Conservation (phyloP, 371 early-diverging fungal species). For the Syncephalastrum contaminatum region DNA sequence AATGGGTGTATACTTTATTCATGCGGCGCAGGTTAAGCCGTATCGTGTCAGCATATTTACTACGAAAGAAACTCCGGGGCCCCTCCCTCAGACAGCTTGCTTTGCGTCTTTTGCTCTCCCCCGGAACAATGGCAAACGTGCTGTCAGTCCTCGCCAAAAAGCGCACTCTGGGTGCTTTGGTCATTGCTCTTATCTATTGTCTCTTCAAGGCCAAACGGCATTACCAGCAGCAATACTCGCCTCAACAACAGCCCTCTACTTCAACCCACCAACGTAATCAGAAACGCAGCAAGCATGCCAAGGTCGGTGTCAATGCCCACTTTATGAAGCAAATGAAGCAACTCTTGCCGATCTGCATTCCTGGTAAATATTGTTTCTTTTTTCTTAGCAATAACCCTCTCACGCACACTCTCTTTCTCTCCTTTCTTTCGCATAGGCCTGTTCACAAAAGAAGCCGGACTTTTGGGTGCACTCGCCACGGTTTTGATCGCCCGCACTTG, state of each 20-base stretch:
- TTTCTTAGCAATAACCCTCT: neutral
- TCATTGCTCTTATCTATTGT: slow-evolving; percentile 39
- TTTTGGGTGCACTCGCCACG: slow-evolving; percentile 62
- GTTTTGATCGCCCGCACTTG: slow-evolving; percentile 72
- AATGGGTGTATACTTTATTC: too few species aligned
- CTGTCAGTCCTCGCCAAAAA: slow-evolving; percentile 34
- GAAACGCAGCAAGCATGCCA: slow-evolving; percentile 14
- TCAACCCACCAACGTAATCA: neutral
- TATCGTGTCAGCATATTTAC: too few species aligned
- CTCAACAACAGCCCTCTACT: slow-evolving; percentile 1
- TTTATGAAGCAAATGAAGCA: slow-evolving; percentile 81
- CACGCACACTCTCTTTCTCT: neutral
- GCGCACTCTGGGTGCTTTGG: slow-evolving; percentile 27
- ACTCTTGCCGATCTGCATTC: slow-evolving; percentile 71
- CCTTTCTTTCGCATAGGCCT: slow-evolving; percentile 34
- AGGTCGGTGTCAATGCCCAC: slow-evolving; percentile 67
- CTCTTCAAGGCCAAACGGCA: slow-evolving; percentile 31
- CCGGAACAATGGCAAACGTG: slow-evolving; percentile 29
- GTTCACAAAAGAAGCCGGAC: slow-evolving; percentile 62
- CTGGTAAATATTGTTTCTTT: slow-evolving; percentile 31
- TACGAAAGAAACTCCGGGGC: too few species aligned
- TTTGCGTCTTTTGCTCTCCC: neutral
- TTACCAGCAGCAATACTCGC: slow-evolving; percentile 17
- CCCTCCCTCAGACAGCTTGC: neutral
- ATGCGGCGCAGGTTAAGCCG: too few species aligned